Evolutionary conservation across 179 eudicot species (phyloP), one percentile per base, ranked within the genome.

Genomic region (Corrigiola litoralis): DNA sequence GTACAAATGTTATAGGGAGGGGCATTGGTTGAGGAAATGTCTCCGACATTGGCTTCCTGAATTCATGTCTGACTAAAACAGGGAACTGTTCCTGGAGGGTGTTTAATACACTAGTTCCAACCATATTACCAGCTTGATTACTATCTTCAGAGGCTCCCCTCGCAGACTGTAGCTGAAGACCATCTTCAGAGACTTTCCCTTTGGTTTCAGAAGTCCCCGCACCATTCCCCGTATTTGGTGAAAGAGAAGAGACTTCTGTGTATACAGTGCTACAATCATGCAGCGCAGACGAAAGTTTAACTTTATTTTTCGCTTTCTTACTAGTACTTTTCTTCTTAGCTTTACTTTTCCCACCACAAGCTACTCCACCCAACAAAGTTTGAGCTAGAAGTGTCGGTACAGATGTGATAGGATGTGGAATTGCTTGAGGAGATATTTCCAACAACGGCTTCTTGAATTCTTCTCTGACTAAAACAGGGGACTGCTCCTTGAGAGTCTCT

Each of bases 281-380:
- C n/a, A n/a, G n/a, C n/a, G n/a, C n/a, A n/a, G n/a, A n/a, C n/a
- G n/a, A n/a, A n/a, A n/a, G n/a, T n/a, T n/a, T n/a, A n/a, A n/a
- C n/a, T n/a, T n/a, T n/a, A n/a, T n/a, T n/a, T 50, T 59, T 75
- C 47, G 40, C 65, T 48, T 70, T 72, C 71, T 80, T 76, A 16
- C 65, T 77, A 34, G 77, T 65, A 47, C 59, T 68, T 73, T 48
- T 74, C 68, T 56, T 81, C 72, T 49, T 74, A 61, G n/a, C n/a
- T n/a, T n/a, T n/a, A n/a, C 63, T 58, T 45, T 75, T 79, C 61
- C 10, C 61, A 2, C 58, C 72, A 68, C 71, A 54, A 18, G 73
- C 59, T 59, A 68, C 47, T 37, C 66, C 54, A 31, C 3, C 51
- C 12, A 52, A 32, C 14, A 61, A 49, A 63, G 70, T 51, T 50